Base-by-base conservation (phyloP, 306 rosid genomes). In the Ormosia emarginata region DNA sequence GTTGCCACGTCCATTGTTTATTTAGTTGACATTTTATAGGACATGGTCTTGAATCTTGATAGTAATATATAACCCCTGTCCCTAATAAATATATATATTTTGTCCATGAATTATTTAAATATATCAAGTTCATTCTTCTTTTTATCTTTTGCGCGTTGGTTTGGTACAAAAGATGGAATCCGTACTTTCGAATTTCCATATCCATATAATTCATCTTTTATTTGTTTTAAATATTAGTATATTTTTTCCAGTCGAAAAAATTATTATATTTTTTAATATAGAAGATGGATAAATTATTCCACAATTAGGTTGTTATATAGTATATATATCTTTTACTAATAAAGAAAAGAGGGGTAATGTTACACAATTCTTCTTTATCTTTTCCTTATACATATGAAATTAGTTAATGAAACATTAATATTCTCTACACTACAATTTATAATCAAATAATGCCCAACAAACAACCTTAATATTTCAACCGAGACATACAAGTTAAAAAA, bases 1-100 rank as follows among this genome's bases (percentile, higher is more conserved):
- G 89, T 79, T 84, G 81, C 71, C 94, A 90, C 91, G 94, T 88
- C 89, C 84, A 36, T 64, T 41, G 69, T 79, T 79, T 3, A 44
- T 40, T 78, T 66, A 36, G 86, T 85, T 88, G 87, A 74, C 85
- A 70, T 73, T 67, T 74, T 66, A 12, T 39, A 77, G 17, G 85
- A 76, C 84, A 74, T 67, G 58, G 66, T 78, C 81, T 65, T 58
- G 9, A 32, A 71, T 30, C 65, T 53, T 34, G 37, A 12, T 12
- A 4, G 14, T n/a, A 13, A 32, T 50, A 52, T 33, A 33, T 7
- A 71, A 24, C 24, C 24, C 24, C 24, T 24, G 1, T 24, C 34
- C 4, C 12, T 24, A 7, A 9, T 36, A 10, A 44, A 30, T 39
- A 12, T 37, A 15, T 75, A 6, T 12, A 40, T 24, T 74, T 29